These are phyloP conservation scores for Castanospermum australe DNA, from an alignment of 306 rosid genomes.

Conservation along the genomic window DNA sequence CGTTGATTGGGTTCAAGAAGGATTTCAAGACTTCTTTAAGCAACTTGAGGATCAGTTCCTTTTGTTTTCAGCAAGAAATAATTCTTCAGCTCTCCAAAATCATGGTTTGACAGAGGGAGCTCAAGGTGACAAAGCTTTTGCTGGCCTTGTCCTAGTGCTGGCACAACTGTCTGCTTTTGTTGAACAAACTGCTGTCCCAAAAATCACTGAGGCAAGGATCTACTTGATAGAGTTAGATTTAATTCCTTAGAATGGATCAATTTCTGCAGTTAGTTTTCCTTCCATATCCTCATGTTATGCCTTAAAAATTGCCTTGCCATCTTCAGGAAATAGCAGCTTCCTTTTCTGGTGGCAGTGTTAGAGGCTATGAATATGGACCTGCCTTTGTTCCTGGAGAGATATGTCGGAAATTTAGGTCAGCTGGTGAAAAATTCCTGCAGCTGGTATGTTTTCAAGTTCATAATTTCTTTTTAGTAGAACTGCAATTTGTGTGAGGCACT, in stretches of 20 bases:
- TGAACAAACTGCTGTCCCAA: slow-evolving; percentile 78
- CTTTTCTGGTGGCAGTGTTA: slow-evolving; percentile 59
- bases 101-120: slow-evolving; percentile 55
- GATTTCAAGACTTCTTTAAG: slow-evolving; percentile 77
- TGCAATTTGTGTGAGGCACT: background rate
- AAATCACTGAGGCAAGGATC: slow-evolving; percentile 73
- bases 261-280: slow-evolving; percentile 19
- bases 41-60: slow-evolving; percentile 67
- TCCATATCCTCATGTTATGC: background rate
- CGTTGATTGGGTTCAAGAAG: slow-evolving; percentile 85
- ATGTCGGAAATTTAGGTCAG: slow-evolving; percentile 64
- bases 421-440: slow-evolving; percentile 76
- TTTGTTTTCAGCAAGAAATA: slow-evolving; percentile 59
- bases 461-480: background rate
- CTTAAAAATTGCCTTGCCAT: slow-evolving; percentile 24
- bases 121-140: slow-evolving; percentile 64
- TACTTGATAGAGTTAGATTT: slow-evolving; percentile 12
- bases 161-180: slow-evolving; percentile 78
- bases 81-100: slow-evolving; percentile 46
- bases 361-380: slow-evolving; percentile 64
- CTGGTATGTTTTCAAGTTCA: slow-evolving; percentile 45
- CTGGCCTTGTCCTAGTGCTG: slow-evolving; percentile 79
- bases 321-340: slow-evolving; percentile 82
- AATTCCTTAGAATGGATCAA: background rate
- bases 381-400: slow-evolving; percentile 76